Conservation (phyloP, 805 yeast species). For the Lipomyces spencermartinsiae region DNA sequence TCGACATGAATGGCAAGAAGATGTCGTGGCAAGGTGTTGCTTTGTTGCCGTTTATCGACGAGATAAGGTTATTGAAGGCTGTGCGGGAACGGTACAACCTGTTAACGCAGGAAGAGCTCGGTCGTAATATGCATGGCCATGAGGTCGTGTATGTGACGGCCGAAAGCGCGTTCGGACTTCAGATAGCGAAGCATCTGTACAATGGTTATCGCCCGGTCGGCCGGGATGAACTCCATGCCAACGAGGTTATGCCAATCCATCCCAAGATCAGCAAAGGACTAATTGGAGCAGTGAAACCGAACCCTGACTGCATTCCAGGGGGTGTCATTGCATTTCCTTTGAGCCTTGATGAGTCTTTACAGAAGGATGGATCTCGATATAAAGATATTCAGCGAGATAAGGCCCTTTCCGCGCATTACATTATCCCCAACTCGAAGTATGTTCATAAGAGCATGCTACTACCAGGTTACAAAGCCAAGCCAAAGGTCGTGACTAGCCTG, state of each 20-base stretch:
- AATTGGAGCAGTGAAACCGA: conserved; percentile 48
- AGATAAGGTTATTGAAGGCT: conserved; percentile 67
- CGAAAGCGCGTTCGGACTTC: conserved; percentile 58
- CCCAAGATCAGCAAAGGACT: conserved; percentile 37
- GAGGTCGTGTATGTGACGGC: conserved; percentile 75
- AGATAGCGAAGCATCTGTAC: conserved; percentile 52
- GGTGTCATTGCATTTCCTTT: conserved; percentile 32
- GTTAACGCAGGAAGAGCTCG: conserved; percentile 69
- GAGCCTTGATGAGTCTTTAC: conserved; percentile 21
- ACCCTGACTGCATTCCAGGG: conserved; percentile 25
- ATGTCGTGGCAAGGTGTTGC: conserved; percentile 97
- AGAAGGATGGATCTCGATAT: conserved; percentile 15
- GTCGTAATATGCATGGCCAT: conserved; percentile 71
- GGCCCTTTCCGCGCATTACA: conserved; percentile 57
- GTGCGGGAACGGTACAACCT: conserved; percentile 69
- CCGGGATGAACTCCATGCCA: conserved; percentile 48
- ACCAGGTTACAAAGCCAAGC: conserved; percentile 74
- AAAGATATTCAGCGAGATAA: conserved; percentile 51
- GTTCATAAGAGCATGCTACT: conserved; percentile 80
- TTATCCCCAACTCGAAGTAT: conserved; percentile 62
- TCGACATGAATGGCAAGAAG: conserved; percentile 95
- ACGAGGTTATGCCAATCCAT: conserved; percentile 23
- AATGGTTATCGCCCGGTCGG: conserved; percentile 40
- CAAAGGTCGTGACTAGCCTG: conserved; percentile 64
- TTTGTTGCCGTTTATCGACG: conserved; percentile 88